Evolutionary conservation across 2,329 filamentous ascomycete species (phyloP), one percentile per base, ranked within the genome.

Genomic region (Fusarium sp.): DNA sequence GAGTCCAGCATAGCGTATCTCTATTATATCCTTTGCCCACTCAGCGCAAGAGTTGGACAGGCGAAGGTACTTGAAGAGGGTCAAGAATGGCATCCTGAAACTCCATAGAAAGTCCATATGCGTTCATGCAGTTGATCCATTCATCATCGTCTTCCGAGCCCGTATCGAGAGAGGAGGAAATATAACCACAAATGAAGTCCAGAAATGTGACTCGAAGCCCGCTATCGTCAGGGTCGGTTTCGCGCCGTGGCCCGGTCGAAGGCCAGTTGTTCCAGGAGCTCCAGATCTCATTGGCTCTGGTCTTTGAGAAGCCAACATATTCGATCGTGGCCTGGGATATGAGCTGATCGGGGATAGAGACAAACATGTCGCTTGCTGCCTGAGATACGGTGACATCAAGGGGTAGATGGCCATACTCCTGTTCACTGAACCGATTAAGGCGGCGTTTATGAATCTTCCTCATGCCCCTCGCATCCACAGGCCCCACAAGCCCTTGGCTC

Each of bases 11-110:
- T 71, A 79, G 1, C 76, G 75, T 69, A 76, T 71, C 2, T 71
- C 22, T 0, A 75, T 50, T 1, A 63, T 73, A 25, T 77, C 71
- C 18, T 56, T 64, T 8, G 63, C 57, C 77, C 75, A 78, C 10
- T 42, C 61, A 2, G 29, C 27, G 42, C 76, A 77, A 13, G 71
- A 72, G 0, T 67, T 38, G 4, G 62, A 59, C 10, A 69, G 38
- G 2, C 77, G 70, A 9, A 75, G 16, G 27, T 59, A 22, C 40
- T 68, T 71, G 50, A 78, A 78, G 6, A 2, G 5, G 66, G 22
- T 78, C 70, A 25, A 79, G 65, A 29, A 79, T 77, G 2, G 70
- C 70, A 10, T 66, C 3, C 20, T 74, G 73, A 6, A 72, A 4
- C 27, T 70, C 63, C 0, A 18, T 18, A 1, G 56, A 52, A 0